Conservation (phyloP, 116 monocot genomes). For the Posidonia oceanica region DNA sequence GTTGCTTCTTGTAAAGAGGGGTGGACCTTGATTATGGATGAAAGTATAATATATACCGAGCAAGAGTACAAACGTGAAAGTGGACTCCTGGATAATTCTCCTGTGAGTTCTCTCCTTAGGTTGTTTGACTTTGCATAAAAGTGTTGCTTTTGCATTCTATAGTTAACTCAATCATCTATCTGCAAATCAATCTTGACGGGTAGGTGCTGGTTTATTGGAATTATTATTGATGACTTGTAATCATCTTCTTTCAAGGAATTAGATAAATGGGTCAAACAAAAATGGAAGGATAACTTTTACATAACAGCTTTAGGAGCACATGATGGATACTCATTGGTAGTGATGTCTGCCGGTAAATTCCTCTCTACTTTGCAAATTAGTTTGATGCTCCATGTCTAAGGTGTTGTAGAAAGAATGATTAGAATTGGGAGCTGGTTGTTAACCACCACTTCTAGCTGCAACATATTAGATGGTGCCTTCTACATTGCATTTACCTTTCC, state of each 20-base stretch:
- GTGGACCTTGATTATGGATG: slow-evolving; percentile 10
- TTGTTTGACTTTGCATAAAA: no score
- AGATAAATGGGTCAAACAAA: not conserved
- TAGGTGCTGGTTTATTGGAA: no score
- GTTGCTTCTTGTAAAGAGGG: not conserved
- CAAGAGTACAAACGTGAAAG: not conserved
- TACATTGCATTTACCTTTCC: no score
- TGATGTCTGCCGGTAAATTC: slow-evolving; percentile 2
- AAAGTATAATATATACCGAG: not conserved
- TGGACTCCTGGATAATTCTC: not conserved
- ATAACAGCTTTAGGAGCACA: not conserved
- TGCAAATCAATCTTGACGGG: no score
- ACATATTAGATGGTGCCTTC: no score
- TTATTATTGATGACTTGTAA: no score
- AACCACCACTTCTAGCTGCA: no score
- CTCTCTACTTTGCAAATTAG: not conserved
- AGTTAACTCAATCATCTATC: no score
- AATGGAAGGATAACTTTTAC: not conserved
- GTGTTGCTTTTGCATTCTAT: no score
- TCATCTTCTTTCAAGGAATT: no score
- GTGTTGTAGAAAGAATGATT: not conserved
- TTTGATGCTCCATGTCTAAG: not conserved
- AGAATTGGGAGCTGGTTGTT: not conserved
- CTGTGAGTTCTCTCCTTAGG: no score
- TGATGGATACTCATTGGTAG: not conserved